Base-by-base conservation (phyloP, 139 green algal genomes). In the Tetraselmis chui region DNA sequence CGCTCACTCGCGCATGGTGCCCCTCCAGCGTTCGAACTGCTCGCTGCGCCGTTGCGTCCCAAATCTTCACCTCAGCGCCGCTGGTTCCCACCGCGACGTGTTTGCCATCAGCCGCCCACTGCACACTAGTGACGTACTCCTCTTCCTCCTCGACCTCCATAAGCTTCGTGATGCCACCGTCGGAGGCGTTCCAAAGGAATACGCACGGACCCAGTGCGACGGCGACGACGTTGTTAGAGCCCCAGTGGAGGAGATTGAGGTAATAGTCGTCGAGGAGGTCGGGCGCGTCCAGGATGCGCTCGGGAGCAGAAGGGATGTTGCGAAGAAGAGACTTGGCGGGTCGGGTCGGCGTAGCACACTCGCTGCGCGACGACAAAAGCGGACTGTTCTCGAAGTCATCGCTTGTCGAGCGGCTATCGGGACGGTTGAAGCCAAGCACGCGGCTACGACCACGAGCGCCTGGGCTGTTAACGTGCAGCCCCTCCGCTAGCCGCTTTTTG, bases 191-290 rank as follows among this genome's bases (percentile, higher is more conserved):
- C 88, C 88, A 92, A 27, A 93, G 76, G 78, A 92, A 93, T 1
- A 92, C 89, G 11, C 83, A 5, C 45, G 11, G 11, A 18, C 18
- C 45, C 45, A 67, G 45, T 18, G 45, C 45, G 11, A 67, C 45
- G 5, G 45, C 45, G 25, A 85, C 81, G 22, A 87, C 75, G 83
- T 93, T 91, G 28, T 27, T 45, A 1, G 59, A 76, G 77, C 32
- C 79, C 89, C 89, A 93, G 81, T 91, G 88, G 80, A 93, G 82
- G 26, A 93, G 84, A 84, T 93, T 93, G 27, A 93, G 87, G 83
- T 93, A 93, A 79, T 93, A 93, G 83, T 93, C 89, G 78, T 93
- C 89, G 32, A 93, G 58, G 26, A 93, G 87, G 67, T 91, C 89
- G 1, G 89, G 89, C 28, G 89, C 89, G 82, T 93, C 89, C 58